Evolutionary conservation across 116 monocot species (phyloP).

Genomic region (Cymodocea nodosa): DNA sequence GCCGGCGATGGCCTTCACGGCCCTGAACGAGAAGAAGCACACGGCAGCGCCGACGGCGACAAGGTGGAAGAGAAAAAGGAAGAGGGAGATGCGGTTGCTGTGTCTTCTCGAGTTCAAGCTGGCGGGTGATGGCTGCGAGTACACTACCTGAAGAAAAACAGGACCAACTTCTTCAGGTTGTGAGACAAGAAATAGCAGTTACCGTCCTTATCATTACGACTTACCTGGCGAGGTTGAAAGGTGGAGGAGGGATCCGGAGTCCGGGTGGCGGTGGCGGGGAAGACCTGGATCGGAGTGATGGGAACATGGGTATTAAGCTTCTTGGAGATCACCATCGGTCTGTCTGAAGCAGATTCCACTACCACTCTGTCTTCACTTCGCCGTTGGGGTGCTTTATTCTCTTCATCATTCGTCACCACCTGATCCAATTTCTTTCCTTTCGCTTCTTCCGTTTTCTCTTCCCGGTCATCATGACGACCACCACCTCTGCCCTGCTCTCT

Average conservation of each 20-base stretch:
- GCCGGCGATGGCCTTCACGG: conserved; percentile 28
- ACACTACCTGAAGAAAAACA: background rate
- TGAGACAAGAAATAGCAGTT: background rate
- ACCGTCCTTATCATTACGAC: background rate
- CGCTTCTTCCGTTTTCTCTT: background rate
- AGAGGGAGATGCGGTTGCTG: conserved; percentile 67
- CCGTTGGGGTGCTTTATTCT: background rate
- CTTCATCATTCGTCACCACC: background rate
- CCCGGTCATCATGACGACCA: background rate
- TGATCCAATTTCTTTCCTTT: background rate
- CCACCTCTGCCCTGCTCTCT: background rate
- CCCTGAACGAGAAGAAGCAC: conserved; percentile 62
- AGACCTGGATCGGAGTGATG: conserved; percentile 11
- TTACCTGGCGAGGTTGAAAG: conserved; percentile 7
- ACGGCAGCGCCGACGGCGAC: conserved; percentile 22
- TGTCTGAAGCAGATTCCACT: background rate
- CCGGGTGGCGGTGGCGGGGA: background rate
- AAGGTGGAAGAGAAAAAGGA: conserved; percentile 63
- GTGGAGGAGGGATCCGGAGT: background rate
- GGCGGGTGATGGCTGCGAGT: conserved; percentile 13
- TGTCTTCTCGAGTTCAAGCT: conserved; percentile 60
- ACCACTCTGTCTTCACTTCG: background rate
- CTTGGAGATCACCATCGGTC: background rate
- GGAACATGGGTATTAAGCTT: conserved; percentile 5
- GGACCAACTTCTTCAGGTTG: background rate